phyloP scores from a whole-genome alignment of 2,329 filamentous ascomycete species.

The Nigrospora osmanthi region DNA sequence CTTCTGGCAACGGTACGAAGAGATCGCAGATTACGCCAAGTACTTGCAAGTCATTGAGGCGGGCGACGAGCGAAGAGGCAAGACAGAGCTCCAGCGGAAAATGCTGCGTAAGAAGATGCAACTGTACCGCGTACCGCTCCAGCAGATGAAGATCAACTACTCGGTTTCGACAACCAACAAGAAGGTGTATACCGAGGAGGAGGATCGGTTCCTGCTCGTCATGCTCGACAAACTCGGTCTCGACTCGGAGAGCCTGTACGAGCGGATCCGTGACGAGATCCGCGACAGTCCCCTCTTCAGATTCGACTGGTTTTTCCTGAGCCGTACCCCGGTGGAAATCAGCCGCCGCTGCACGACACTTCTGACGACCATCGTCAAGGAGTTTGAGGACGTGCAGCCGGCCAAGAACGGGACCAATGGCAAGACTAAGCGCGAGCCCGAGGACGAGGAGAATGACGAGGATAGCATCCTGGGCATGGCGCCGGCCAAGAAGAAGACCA shows the following conservation, averaged over 20 bases:
- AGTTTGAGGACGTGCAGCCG: slow-evolving; percentile 68
- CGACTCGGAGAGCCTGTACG: slow-evolving; percentile 83
- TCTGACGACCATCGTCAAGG: slow-evolving; percentile 87
- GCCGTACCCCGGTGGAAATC: slow-evolving; percentile 86
- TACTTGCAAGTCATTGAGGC: slow-evolving; percentile 85
- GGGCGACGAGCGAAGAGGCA: slow-evolving; percentile 82
- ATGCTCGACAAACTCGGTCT: slow-evolving; percentile 89
- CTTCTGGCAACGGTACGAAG: slow-evolving; percentile 92
- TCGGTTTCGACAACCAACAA: slow-evolving; percentile 99
- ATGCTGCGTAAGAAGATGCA: slow-evolving; percentile 92
- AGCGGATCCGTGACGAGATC: slow-evolving; percentile 95
- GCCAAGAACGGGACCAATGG: slow-evolving; percentile 56
- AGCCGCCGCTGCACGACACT: slow-evolving; percentile 88
- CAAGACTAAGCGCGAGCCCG: slow-evolving; percentile 64
- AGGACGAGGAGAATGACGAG: slow-evolving; percentile 80
- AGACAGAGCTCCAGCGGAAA: slow-evolving; percentile 86
- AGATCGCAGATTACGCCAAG: slow-evolving; percentile 84
- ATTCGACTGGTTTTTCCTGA: slow-evolving; percentile 99
- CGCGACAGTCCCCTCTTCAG: slow-evolving; percentile 90
- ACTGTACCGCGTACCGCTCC: slow-evolving; percentile 92
- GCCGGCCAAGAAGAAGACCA: slow-evolving; percentile 91
- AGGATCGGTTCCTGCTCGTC: slow-evolving; percentile 90
- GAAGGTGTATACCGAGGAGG: slow-evolving; percentile 98
- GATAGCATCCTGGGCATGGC: slow-evolving; percentile 71
- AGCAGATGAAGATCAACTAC: slow-evolving; percentile 98